Evolutionary conservation across 2,329 filamentous ascomycete genomes (phyloP), one percentile per base, ranked within the genome.

Genomic region (Colletotrichum orbiculare): DNA sequence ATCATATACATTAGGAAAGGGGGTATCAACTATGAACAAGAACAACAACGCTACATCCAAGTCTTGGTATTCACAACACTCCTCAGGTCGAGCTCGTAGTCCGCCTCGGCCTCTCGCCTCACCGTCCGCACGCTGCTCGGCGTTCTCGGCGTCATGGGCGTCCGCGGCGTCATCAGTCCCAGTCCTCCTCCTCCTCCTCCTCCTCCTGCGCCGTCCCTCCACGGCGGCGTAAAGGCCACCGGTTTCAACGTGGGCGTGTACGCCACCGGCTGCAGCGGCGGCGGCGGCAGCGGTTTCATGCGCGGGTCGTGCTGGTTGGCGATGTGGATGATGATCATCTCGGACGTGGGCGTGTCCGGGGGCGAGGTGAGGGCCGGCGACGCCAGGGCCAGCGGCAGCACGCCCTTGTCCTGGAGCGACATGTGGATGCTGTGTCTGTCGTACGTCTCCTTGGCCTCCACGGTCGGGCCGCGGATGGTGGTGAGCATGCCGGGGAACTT

Each of bases 251-350:
- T 25, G 8, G 46, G 62, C 12, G 47, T 50, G 6, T 53, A 56
- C 4, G 11, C 43, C 1, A 47, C 25, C 6, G 52, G 47, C 15
- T 53, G 41, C 8, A 56, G 17, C 8, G 62, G 62, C 3, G 62
- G 12, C 2, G 58, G 52, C 1, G 62, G 52, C 1, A 65, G 52
- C 15, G 62, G 62, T 33, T 65, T 65, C 62, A 62, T 65, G 9
- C 49, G 43, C 3, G 46, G 41, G 34, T 65, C 58, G 11, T 53
- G 6, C 5, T 47, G 39, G 8, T 62, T 45, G 3, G 45, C 47
- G 15, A 65, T 56, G 12, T 62, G 62, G 10, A 65, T 42, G 8
- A 42, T 62, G 33, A 62, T 45, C 52, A 56, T 42, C 9, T 25
- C 41, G 13, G 50, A 45, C 11, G 41, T 39, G 12, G 46, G 39